Percentiles rank a stretch among this genome's conserved stretches.
Evolutionary conservation across 2,329 filamentous ascomycete genomes (phyloP).

Genomic region (Penicillium sp.): DNA sequence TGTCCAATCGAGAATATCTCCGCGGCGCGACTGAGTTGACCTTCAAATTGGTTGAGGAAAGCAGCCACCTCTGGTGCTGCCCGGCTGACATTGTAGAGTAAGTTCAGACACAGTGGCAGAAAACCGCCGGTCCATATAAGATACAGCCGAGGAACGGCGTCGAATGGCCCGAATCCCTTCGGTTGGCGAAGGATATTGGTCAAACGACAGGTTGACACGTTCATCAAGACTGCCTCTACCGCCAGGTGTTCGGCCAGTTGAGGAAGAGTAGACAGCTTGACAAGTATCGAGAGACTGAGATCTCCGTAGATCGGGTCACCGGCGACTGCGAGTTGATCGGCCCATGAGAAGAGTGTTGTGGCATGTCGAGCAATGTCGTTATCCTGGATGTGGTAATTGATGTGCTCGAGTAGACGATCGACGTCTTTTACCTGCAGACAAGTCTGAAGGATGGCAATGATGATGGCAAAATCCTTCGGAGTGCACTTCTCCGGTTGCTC

Average conservation of each 20-base stretch:
- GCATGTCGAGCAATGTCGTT: constrained; percentile 74
- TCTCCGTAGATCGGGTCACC: constrained; percentile 91
- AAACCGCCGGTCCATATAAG: constrained; percentile 86
- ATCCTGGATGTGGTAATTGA: constrained; percentile 65
- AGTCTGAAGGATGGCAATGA: constrained; percentile 85
- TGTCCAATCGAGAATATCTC: constrained; percentile 61
- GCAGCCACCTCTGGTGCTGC: constrained; percentile 79
- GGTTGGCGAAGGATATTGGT: constrained; percentile 68
- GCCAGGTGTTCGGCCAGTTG: constrained; percentile 85
- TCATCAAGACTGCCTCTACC: constrained; percentile 76
- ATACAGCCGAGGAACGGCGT: constrained; percentile 73
- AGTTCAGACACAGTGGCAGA: constrained; percentile 81
- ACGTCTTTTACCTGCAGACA: constrained; percentile 75
- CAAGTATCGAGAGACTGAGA: constrained; percentile 81
- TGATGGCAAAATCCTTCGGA: constrained; percentile 78
- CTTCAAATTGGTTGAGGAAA: constrained; percentile 85
- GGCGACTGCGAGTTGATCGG: constrained; percentile 73
- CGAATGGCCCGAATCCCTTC: constrained; percentile 73
- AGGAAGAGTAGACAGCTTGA: constrained; percentile 79
- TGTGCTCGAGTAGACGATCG: constrained; percentile 66
- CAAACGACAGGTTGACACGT: constrained; percentile 74
- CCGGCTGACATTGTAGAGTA: constrained; percentile 75
- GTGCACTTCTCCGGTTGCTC: constrained; percentile 63
- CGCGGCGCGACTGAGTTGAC: constrained; percentile 69
- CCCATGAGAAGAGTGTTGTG: constrained; percentile 87